Conservation (phyloP, 495 filamentous ascomycete species). For the Penicillium nucicola region DNA sequence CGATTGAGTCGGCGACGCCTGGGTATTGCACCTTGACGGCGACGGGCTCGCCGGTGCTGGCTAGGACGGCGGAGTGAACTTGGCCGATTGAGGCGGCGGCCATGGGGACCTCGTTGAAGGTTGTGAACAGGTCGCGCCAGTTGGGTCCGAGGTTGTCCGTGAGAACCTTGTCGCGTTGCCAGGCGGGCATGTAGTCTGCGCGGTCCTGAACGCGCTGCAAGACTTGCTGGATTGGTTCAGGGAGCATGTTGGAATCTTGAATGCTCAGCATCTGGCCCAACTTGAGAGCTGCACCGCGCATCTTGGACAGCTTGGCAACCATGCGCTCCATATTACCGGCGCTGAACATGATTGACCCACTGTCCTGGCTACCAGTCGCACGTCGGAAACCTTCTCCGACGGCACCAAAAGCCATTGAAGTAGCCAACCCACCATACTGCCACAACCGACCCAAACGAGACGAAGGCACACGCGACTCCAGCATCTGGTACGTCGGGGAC, state of each 20-base stretch:
- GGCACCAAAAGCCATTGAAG: constrained; percentile 94
- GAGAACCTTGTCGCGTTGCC: constrained; percentile 83
- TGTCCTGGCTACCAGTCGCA: constrained; percentile 55
- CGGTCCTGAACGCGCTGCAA: constrained; percentile 93
- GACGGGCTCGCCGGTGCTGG: constrained; percentile 68
- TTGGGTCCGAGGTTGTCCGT: constrained; percentile 71
- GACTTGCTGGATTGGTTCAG: constrained; percentile 77
- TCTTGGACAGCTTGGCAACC: constrained; percentile 86
- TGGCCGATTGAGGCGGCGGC: constrained; percentile 98
- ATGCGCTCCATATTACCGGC: constrained; percentile 86
- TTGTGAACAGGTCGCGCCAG: constrained; percentile 79
- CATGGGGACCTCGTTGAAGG: constrained; percentile 88
- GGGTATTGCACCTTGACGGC: constrained; percentile 98
- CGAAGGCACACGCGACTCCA: constrained; percentile 87
- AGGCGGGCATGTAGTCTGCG: constrained; percentile 96
- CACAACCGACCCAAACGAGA: constrained; percentile 82
- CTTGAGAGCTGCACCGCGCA: constrained; percentile 98
- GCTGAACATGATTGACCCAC: constrained; percentile 82
- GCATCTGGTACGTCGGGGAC: constrained; percentile 60
- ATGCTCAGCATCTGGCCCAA: constrained; percentile 96
- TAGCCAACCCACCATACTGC: constrained; percentile 91
- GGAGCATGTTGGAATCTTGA: constrained; percentile 96
- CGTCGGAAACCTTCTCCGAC: constrained; percentile 79
- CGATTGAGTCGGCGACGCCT: constrained; percentile 92
- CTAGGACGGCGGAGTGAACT: constrained; percentile 84